phyloP scores from a whole-genome alignment of 495 filamentous ascomycete genomes.

The Aspergillus kassunensis region DNA sequence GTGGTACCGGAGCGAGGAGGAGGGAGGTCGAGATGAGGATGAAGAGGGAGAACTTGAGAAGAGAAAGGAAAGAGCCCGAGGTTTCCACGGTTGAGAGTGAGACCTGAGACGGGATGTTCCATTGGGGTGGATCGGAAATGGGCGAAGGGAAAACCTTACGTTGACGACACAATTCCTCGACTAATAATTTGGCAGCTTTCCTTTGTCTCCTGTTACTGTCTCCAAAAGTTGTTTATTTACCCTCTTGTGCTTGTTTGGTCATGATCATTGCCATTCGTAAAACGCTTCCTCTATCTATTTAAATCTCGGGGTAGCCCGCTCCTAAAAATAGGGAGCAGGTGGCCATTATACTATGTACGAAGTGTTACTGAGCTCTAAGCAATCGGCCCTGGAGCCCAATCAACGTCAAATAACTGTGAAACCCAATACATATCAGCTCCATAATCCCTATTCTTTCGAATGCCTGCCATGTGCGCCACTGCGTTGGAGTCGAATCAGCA shows the following conservation, averaged over 20 bases:
- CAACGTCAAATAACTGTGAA: slow-evolving; percentile 12
- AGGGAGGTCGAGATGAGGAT: neutral
- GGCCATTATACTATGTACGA: neutral
- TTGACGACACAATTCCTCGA: slow-evolving; percentile 1
- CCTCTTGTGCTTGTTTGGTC: neutral
- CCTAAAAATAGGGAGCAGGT: neutral
- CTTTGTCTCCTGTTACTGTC: neutral
- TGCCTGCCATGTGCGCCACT: slow-evolving; percentile 7
- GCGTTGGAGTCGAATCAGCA: neutral
- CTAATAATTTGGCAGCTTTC: neutral
- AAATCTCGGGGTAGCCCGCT: neutral
- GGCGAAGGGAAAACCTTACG: neutral
- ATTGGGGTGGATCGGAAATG: neutral
- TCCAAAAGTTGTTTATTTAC: slow-evolving; percentile 1
- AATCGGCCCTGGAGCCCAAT: slow-evolving; percentile 8
- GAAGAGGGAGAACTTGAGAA: neutral
- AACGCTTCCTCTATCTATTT: slow-evolving; percentile 4
- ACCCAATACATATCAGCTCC: slow-evolving; percentile 12
- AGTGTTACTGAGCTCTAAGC: neutral
- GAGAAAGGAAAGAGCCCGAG: neutral
- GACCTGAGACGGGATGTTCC: neutral
- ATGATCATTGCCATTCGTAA: slow-evolving; percentile 2
- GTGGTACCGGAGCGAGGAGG: neutral
- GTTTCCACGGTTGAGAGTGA: too few species aligned
- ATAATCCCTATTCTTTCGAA: neutral